Evolutionary conservation across 257 asterid species (phyloP), one percentile per base, ranked within the genome.

Genomic region (Penstemon davidsonii): DNA sequence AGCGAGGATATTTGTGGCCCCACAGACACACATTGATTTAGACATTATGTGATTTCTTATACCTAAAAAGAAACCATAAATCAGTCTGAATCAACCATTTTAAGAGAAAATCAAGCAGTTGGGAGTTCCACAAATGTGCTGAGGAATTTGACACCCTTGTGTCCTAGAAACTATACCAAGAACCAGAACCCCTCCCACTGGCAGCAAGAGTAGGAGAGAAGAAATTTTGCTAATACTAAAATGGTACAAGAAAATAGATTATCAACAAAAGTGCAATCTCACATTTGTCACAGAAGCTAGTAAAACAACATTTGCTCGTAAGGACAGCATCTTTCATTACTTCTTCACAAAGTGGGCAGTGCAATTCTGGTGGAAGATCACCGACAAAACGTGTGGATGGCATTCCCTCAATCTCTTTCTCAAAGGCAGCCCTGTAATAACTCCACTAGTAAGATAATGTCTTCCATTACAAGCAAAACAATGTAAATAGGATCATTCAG

Each of bases 291-390:
- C 99, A 94, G 70, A 82, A 91, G 82, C 98, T 94, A 47, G 74
- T 85, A 72, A 91, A 91, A 79, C 99, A 94, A 64, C 99, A 94
- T 82, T 89, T 94, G 95, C 99, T 94, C 12, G 98, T 85, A 44
- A 94, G 93, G 18, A 87, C 99, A 68, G 98, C 96, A 75, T 91
- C 96, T 82, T 91, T 94, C 94, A 94, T 94, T 11, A 94, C 99
- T 86, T 94, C 90, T 81, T 94, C 88, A 79, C 99, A 94, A 63
- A 94, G 75, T 13, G 99, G 97, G 71, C 99, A 94, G 55, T 77
- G 96, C 68, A 94, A 81, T 75, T 94, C 99, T 8, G 96, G 96
- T 11, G 97, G 99, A 67, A 94, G 86, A 72, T 88, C 99, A 64
- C 94, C 86, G n/a, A 89, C 81, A 45, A 89, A 63, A 13, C 98